Percentiles rank a stretch among this genome's conserved stretches.
These are phyloP conservation scores for Leishmania guyanensis DNA, from an alignment of 208 protist species.

Conservation along the genomic window DNA sequence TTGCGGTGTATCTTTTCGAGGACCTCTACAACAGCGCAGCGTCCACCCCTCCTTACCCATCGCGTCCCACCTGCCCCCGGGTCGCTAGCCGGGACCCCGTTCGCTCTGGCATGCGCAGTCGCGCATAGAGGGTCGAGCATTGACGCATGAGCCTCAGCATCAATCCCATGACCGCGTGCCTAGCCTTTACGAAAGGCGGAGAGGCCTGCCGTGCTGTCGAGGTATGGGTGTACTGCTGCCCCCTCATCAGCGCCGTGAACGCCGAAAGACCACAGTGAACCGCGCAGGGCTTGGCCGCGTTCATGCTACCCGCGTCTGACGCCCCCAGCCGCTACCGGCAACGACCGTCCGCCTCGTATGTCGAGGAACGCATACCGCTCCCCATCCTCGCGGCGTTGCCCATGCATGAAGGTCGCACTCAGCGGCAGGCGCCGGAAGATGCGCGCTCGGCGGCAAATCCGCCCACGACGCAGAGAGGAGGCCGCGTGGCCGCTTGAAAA, in stretches of 20 bases:
- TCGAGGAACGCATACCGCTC: no score
- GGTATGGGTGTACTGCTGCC: no score
- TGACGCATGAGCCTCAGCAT: neutral
- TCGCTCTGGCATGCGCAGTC: neutral
- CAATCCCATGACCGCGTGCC: neutral
- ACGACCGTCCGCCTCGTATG: no score
- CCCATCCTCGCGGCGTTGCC: no score
- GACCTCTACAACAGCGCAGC: neutral
- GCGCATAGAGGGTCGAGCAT: neutral
- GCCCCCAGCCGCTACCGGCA: no score
- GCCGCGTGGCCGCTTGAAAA: no score
- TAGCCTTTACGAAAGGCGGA: slow-evolving; percentile 1
- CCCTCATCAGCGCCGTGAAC: neutral
- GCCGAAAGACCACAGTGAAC: neutral
- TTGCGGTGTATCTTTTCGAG: neutral
- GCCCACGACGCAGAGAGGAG: no score
- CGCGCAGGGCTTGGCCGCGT: neutral
- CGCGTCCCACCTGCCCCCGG: neutral
- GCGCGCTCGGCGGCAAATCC: no score
- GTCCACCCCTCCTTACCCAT: neutral
- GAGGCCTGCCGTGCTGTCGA: neutral
- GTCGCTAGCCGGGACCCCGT: neutral
- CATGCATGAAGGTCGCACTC: no score
- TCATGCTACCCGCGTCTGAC: no score
- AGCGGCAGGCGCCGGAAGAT: no score